A percentile compares a stretch with the other conserved stretches of the same genome.
phyloP scores from a whole-genome alignment of 2,329 filamentous ascomycete genomes.

The Chrysoporthe puriensis region DNA sequence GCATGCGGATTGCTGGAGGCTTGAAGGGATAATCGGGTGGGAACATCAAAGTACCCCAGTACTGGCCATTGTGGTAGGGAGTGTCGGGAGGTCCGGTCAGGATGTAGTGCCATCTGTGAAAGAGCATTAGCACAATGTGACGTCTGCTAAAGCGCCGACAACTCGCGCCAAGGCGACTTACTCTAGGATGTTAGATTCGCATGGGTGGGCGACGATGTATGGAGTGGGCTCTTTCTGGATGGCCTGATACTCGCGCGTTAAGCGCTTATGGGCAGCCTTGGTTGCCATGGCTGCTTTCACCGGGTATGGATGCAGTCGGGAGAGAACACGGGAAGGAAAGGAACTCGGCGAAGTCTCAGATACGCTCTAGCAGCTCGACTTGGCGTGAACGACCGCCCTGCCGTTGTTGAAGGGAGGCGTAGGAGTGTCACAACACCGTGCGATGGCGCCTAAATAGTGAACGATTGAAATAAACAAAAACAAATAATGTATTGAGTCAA shows the following conservation, averaged over 20 bases:
- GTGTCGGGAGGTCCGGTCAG: constrained; percentile 93
- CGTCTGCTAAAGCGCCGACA: neutral
- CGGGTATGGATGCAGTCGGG: neutral
- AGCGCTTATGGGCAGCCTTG: constrained; percentile 33
- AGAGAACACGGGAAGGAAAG: neutral
- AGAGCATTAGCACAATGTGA: constrained; percentile 7
- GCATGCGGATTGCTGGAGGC: constrained; percentile 97
- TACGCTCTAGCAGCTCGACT: neutral
- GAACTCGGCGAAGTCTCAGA: neutral
- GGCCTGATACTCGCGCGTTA: constrained; percentile 65
- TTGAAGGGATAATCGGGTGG: constrained; percentile 97
- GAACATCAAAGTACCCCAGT: constrained; percentile 97
- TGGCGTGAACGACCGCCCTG: neutral
- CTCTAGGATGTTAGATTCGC: constrained; percentile 90
- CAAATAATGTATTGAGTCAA: neutral
- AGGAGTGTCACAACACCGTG: constrained; percentile 9
- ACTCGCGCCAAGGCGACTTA: constrained; percentile 43
- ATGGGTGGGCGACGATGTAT: constrained; percentile 87
- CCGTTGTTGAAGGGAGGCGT: constrained; percentile 17
- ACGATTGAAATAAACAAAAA: neutral
- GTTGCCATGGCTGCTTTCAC: constrained; percentile 26
- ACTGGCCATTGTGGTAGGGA: constrained; percentile 92
- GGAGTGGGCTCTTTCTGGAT: constrained; percentile 78
- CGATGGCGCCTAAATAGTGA: neutral
- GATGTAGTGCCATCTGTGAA: constrained; percentile 83